These are phyloP conservation scores for Pseudocercospora fuligena DNA, from an alignment of 2,329 filamentous ascomycete species.

Conservation along the genomic window DNA sequence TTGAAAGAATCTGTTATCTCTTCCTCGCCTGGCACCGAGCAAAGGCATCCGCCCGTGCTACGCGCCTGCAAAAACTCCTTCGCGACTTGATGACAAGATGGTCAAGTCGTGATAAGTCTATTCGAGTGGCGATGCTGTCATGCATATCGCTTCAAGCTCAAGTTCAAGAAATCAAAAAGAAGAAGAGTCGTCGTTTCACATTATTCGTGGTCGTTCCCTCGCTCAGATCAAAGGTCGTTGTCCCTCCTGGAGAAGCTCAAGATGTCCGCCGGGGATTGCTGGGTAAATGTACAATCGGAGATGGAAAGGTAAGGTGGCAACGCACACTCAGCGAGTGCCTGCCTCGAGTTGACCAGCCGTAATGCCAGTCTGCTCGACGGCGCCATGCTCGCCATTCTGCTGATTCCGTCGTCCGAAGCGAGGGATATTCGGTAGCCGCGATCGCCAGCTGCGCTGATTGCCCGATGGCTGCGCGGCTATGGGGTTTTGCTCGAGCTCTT, in stretches of 20 bases:
- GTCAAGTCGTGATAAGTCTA: neutral
- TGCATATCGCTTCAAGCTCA: neutral
- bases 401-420: conserved; percentile 34
- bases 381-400: conserved; percentile 23
- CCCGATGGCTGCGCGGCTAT: conserved; percentile 17
- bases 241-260: neutral
- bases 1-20: neutral
- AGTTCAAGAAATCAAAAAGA: neutral
- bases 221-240: neutral
- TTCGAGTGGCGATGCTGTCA: neutral
- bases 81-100: neutral
- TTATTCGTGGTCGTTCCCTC: neutral
- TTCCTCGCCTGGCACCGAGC: neutral
- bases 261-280: neutral
- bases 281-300: conserved; percentile 1
- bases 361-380: conserved; percentile 29
- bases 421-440: conserved; percentile 33
- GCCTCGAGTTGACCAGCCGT: conserved; percentile 38
- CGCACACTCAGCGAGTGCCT: conserved; percentile 29
- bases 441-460: conserved; percentile 30
- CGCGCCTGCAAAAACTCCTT: neutral
- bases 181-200: neutral
- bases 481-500: conserved; percentile 16
- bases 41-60: too few relatives aligned
- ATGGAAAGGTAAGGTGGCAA: neutral